Evolutionary conservation across 148 eudicot genomes (phyloP).

Genomic region (Camellia granthamiana): DNA sequence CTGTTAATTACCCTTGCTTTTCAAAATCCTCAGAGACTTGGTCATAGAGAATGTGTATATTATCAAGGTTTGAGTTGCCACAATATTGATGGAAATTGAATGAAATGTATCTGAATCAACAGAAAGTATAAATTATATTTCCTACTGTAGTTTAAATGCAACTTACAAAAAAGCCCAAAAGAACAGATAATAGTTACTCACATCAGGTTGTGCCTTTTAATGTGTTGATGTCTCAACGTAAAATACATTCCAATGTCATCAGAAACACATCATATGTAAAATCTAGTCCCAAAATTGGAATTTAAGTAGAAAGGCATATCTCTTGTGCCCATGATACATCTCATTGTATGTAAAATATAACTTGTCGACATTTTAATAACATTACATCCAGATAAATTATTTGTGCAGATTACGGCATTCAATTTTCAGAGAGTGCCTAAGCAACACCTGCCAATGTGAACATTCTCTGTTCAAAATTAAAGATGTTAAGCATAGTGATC

Average conservation of each 20-base stretch:
- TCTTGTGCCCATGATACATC: no score
- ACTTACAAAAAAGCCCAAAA: not conserved
- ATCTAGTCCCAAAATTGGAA: no score
- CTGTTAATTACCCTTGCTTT: constrained; percentile 71
- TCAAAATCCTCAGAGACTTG: constrained; percentile 68
- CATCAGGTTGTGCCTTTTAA: no score
- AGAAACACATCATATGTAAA: no score
- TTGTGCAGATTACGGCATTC: not conserved
- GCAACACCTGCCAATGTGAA: not conserved
- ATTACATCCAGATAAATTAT: not conserved
- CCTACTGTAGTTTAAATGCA: no score
- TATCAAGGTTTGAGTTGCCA: constrained; percentile 22
- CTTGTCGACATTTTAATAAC: not conserved
- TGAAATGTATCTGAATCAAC: constrained; percentile 66
- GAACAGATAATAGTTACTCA: no score
- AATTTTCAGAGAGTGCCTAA: not conserved
- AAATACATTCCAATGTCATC: no score
- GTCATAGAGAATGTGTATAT: constrained; percentile 61
- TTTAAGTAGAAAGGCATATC: no score
- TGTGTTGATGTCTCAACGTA: no score
- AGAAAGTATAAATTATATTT: not conserved
- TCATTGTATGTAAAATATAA: not conserved
- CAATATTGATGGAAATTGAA: constrained; percentile 85
- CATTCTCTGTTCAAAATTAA: no score
- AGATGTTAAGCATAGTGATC: no score